Evolutionary conservation across 1,284 basidiomycete genomes (phyloP).

Genomic region (Pseudozyma sp.): DNA sequence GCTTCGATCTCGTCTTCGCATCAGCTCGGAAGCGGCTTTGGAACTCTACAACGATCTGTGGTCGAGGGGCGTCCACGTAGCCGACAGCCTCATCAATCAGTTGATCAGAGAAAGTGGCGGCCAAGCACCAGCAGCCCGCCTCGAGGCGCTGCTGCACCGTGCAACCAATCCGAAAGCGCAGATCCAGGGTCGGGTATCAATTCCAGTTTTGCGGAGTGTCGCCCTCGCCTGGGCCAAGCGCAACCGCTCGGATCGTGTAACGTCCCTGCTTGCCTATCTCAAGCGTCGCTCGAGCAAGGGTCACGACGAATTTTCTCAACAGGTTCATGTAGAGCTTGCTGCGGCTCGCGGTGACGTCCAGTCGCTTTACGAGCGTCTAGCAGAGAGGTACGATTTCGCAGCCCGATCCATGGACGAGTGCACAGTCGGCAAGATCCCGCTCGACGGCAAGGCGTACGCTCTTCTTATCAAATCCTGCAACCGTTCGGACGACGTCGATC

Average conservation of each 20-base stretch:
- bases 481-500: constrained; percentile 30
- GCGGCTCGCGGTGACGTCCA: constrained; percentile 42
- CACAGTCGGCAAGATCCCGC: constrained; percentile 14
- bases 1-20: constrained; percentile 22
- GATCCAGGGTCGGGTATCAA: background rate
- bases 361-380: constrained; percentile 14
- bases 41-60: constrained; percentile 37
- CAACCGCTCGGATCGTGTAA: constrained; percentile 21
- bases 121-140: constrained; percentile 13
- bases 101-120: constrained; percentile 9
- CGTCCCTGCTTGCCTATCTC: constrained; percentile 8
- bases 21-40: constrained; percentile 15
- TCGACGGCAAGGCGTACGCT: constrained; percentile 13
- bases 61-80: constrained; percentile 30
- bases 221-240: constrained; percentile 29
- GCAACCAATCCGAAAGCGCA: constrained; percentile 1
- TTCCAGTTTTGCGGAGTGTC: constrained; percentile 11
- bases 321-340: constrained; percentile 10
- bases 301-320: constrained; percentile 9
- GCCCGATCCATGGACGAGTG: constrained; percentile 9
- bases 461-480: constrained; percentile 35
- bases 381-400: constrained; percentile 25
- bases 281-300: background rate
- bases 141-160: constrained; percentile 26
- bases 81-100: constrained; percentile 1